Percentiles rank a stretch among this genome's conserved stretches.
These are phyloP conservation scores for Nicotiana rustica DNA, from an alignment of 305 asterid species.

Conservation along the genomic window DNA sequence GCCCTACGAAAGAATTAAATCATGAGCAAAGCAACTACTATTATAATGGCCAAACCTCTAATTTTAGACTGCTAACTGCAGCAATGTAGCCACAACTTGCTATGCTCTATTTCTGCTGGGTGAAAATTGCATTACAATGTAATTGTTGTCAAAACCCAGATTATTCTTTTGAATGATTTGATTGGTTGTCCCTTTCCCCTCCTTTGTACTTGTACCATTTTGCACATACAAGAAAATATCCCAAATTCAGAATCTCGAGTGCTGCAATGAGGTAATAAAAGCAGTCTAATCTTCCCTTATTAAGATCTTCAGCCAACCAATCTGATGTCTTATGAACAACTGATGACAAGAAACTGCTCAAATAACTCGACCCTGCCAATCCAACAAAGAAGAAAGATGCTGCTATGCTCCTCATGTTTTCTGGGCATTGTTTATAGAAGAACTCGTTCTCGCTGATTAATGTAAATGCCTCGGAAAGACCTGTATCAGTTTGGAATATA, in stretches of 20 bases:
- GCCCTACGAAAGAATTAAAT: background rate
- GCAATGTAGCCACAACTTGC: background rate
- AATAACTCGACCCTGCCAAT: constrained; percentile 50
- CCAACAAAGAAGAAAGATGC: constrained; percentile 61
- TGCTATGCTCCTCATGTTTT: constrained; percentile 62
- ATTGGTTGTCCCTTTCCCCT: constrained; percentile 28
- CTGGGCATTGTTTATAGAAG: constrained; percentile 65
- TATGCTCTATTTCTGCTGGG: background rate
- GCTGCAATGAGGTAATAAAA: constrained; percentile 54
- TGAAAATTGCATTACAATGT: background rate
- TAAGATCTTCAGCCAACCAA: constrained; percentile 72
- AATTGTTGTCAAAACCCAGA: background rate
- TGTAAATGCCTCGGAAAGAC: constrained; percentile 58
- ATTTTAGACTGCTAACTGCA: background rate
- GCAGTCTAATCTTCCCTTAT: constrained; percentile 59
- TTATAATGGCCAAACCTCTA: background rate
- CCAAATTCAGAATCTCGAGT: constrained; percentile 51
- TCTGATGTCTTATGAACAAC: constrained; percentile 49
- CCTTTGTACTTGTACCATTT: constrained; percentile 59
- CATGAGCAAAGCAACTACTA: background rate
- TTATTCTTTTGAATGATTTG: background rate
- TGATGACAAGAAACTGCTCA: constrained; percentile 52
- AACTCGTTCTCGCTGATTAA: constrained; percentile 56
- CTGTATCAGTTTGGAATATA: constrained; percentile 17
- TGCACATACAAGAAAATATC: constrained; percentile 56